phyloP scores from a whole-genome alignment of 2,329 filamentous ascomycete genomes.

The Aspergillus pseudoglaucus region DNA sequence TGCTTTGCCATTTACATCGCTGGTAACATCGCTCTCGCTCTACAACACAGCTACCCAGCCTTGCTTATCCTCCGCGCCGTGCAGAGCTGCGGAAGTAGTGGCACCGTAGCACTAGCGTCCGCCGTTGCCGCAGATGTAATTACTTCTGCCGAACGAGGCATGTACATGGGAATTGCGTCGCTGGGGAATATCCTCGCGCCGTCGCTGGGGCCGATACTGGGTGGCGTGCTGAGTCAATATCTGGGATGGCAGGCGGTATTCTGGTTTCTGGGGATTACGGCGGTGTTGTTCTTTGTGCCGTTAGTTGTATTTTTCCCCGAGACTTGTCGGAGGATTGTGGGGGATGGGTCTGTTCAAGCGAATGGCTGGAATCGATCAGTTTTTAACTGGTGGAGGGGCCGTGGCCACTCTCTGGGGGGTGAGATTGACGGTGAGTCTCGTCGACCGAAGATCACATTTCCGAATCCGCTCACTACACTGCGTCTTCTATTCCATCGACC shows the following conservation, averaged over 20 bases:
- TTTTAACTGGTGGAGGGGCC: conserved; percentile 3
- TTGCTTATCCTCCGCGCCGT: conserved; percentile 36
- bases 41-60: conserved; percentile 32
- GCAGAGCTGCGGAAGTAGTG: conserved; percentile 39
- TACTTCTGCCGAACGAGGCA: conserved; percentile 35
- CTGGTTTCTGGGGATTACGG: conserved; percentile 46
- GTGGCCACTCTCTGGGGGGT: not conserved
- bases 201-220: conserved; percentile 46
- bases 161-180: conserved; percentile 34
- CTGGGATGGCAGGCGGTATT: conserved; percentile 49
- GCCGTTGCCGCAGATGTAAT: conserved; percentile 38
- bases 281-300: conserved; percentile 20
- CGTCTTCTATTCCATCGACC: conserved; percentile 27
- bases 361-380: conserved; percentile 25
- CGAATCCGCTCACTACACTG: conserved; percentile 28
- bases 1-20: conserved; percentile 39
- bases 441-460: conserved; percentile 9
- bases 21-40: conserved; percentile 36
- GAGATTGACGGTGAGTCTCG: not conserved
- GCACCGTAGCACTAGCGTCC: conserved; percentile 35
- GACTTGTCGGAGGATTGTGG: conserved; percentile 29
- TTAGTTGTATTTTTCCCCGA: conserved; percentile 28
- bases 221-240: conserved; percentile 42
- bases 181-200: conserved; percentile 36
- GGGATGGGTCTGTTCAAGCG: conserved; percentile 24